Conservation (phyloP, 495 filamentous ascomycete genomes). For the Beverwykella pulmonaria region DNA sequence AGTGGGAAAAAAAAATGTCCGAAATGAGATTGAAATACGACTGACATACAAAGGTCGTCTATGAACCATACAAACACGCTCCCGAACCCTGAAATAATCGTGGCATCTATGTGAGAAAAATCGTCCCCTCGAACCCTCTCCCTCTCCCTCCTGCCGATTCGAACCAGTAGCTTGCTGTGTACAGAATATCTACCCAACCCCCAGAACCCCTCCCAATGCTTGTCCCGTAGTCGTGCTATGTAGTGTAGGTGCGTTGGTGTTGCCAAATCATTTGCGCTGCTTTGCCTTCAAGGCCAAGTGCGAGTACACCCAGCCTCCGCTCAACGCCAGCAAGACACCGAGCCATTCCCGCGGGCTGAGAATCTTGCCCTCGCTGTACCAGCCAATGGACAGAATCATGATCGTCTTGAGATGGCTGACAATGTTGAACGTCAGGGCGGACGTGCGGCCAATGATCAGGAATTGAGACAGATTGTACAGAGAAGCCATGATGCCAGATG, state of each 20-base stretch:
- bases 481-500: constrained; percentile 45
- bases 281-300: constrained; percentile 36
- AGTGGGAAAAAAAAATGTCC: not conserved
- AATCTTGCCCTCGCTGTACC: constrained; percentile 60
- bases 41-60: not conserved
- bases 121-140: not conserved
- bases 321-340: constrained; percentile 31
- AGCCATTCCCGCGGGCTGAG: constrained; percentile 26
- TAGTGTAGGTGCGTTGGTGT: not conserved
- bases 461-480: constrained; percentile 42
- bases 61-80: not conserved
- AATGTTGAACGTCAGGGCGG: constrained; percentile 42
- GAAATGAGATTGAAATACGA: not conserved
- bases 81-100: not conserved
- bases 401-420: constrained; percentile 66
- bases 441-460: constrained; percentile 41
- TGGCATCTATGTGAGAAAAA: constrained; percentile 2
- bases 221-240: not conserved
- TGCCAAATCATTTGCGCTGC: constrained; percentile 25
- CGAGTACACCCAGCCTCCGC: constrained; percentile 40
- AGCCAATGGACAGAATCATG: constrained; percentile 46
- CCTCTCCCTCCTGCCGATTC: not conserved
- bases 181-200: not conserved
- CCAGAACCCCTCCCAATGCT: not conserved
- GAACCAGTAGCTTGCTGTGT: not conserved